Conservation (phyloP, 371 early-diverging fungal species). For the Syncephalastrum racemosum region DNA sequence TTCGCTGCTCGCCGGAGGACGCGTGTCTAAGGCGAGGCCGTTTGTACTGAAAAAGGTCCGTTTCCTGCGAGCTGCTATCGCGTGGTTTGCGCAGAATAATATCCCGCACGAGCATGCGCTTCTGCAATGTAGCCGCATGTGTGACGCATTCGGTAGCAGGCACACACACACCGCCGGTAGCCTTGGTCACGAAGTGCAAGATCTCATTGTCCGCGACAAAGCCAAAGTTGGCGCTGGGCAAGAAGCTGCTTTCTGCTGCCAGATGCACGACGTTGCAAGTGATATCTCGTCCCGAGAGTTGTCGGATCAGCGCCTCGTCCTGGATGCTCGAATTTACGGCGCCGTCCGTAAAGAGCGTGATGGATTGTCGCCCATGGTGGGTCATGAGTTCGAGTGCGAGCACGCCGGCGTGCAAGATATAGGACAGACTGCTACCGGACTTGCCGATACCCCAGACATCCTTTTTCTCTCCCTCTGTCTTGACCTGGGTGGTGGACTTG, state of each 20-base stretch:
- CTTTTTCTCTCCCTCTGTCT: conserved; percentile 18
- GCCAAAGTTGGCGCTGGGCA: conserved; percentile 80
- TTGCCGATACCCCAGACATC: conserved; percentile 64
- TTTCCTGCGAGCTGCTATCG: too few relatives aligned
- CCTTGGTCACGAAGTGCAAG: conserved; percentile 75
- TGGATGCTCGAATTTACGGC: conserved; percentile 68
- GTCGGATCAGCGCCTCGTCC: conserved; percentile 50
- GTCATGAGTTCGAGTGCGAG: conserved; percentile 72
- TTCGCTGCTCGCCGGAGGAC: too few relatives aligned
- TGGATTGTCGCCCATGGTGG: conserved; percentile 59
- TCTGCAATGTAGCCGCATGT: not conserved
- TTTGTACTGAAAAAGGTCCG: too few relatives aligned
- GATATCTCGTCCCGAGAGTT: conserved; percentile 54
- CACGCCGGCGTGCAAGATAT: conserved; percentile 67
- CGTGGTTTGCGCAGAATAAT: too few relatives aligned
- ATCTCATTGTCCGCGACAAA: conserved; percentile 88
- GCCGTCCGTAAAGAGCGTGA: conserved; percentile 86
- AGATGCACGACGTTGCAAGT: conserved; percentile 81
- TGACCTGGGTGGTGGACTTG: conserved; percentile 4
- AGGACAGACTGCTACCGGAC: conserved; percentile 58
- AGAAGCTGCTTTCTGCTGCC: conserved; percentile 47
- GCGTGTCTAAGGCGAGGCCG: too few relatives aligned
- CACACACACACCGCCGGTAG: conserved; percentile 78
- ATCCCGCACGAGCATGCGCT: too few relatives aligned
- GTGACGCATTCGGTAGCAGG: conserved; percentile 48